These are phyloP conservation scores for Nissolia schottii DNA, from an alignment of 306 rosid species.

Conservation along the genomic window DNA sequence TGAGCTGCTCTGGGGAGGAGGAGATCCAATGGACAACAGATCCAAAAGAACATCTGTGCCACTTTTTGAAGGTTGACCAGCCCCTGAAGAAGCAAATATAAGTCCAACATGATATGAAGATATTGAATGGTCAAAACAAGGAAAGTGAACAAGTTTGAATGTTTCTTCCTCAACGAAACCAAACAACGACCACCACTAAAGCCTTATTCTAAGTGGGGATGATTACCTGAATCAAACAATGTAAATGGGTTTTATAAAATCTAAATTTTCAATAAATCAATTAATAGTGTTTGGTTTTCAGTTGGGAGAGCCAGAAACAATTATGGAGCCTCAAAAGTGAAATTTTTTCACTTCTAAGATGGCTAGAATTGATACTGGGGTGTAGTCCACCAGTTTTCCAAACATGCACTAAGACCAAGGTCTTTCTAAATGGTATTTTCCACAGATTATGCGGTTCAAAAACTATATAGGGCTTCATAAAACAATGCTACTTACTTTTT, in stretches of 20 bases:
- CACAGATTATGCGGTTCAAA: background rate
- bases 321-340: too few species aligned
- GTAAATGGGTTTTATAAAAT: background rate
- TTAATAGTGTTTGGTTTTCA: too few species aligned
- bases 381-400: too few species aligned
- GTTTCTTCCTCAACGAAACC: slow-evolving; percentile 17
- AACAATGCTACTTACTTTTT: background rate
- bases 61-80: slow-evolving; percentile 46
- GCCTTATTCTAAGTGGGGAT: background rate
- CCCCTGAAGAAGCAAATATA: slow-evolving; percentile 43
- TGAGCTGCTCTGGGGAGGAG: slow-evolving; percentile 51
- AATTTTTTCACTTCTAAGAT: too few species aligned
- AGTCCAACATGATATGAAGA: slow-evolving; percentile 6
- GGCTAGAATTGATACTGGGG: too few species aligned
- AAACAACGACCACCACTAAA: background rate
- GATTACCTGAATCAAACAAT: background rate
- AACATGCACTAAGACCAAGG: too few species aligned
- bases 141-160: background rate
- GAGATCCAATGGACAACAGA: slow-evolving; percentile 75
- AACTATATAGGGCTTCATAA: background rate
- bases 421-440: slow-evolving; percentile 2
- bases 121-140: background rate
- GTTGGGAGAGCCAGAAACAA: too few species aligned
- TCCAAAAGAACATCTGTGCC: slow-evolving; percentile 81
- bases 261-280: slow-evolving; percentile 1